phyloP scores from a whole-genome alignment of 305 asterid genomes.

The Stenogyne calaminthoides region DNA sequence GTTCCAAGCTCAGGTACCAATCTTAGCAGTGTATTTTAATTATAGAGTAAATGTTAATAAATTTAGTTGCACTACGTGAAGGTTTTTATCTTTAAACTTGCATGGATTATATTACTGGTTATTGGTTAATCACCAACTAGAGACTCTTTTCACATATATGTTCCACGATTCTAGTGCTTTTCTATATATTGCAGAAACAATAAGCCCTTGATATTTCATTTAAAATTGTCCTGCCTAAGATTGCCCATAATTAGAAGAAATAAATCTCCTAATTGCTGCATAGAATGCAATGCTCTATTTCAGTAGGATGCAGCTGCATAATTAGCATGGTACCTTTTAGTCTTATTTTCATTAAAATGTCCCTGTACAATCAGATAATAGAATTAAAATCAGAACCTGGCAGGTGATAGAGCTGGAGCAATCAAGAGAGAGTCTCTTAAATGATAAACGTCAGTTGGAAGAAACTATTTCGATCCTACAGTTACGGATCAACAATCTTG shows the following conservation, averaged over 20 bases:
- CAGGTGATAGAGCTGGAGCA: constrained; percentile 79
- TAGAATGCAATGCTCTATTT: too few species aligned
- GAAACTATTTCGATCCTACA: constrained; percentile 51
- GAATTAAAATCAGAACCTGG: constrained; percentile 52
- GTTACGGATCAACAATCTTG: constrained; percentile 52
- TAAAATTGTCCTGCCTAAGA: constrained; percentile 17
- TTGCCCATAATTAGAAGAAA: background rate
- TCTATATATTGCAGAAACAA: constrained; percentile 9
- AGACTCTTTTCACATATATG: constrained; percentile 12
- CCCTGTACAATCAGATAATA: constrained; percentile 48
- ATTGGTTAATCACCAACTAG: constrained; percentile 4
- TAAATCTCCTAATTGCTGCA: too few species aligned
- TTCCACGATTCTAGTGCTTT: constrained; percentile 24
- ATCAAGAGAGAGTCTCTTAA: constrained; percentile 48
- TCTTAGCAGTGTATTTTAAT: constrained; percentile 6
- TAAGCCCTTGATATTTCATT: constrained; percentile 14
- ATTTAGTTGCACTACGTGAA: background rate
- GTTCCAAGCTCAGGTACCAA: constrained; percentile 52
- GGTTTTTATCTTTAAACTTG: constrained; percentile 18
- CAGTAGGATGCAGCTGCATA: constrained; percentile 16
- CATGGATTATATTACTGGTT: constrained; percentile 14
- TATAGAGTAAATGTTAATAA: background rate
- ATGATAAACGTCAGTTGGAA: constrained; percentile 53
- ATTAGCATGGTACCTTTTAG: constrained; percentile 7
- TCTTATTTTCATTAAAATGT: constrained; percentile 17